These are phyloP conservation scores for Colletotrichum gigasporum DNA, from an alignment of 2,329 filamentous ascomycete genomes.

Conservation along the genomic window DNA sequence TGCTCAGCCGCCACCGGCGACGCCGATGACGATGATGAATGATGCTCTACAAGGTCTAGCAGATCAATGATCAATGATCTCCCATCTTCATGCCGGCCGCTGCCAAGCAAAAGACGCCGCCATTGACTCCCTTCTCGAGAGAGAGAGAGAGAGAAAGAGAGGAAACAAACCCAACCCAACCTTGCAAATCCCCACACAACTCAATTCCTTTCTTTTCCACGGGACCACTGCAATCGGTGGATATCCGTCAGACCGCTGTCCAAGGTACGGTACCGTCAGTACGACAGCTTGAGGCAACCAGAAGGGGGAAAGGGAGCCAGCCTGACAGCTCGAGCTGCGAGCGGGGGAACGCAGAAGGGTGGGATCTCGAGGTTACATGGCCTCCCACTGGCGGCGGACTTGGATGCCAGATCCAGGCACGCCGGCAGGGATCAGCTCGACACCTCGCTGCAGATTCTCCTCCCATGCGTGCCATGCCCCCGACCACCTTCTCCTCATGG, in stretches of 20 bases:
- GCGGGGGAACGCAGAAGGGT: constrained; percentile 7
- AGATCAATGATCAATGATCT: too few relatives aligned
- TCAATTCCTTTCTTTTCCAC: background rate
- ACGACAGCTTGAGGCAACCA: too few relatives aligned
- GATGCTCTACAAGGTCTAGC: too few relatives aligned
- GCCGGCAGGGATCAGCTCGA: constrained; percentile 19
- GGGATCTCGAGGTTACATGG: constrained; percentile 25
- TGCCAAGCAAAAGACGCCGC: too few relatives aligned
- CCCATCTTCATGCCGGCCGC: too few relatives aligned
- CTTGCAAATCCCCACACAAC: background rate
- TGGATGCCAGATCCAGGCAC: constrained; percentile 26
- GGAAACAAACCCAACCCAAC: background rate
- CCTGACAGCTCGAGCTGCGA: background rate
- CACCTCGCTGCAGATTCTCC: background rate
- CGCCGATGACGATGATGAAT: background rate
- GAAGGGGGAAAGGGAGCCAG: too few relatives aligned
- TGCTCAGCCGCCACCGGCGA: background rate
- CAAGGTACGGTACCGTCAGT: too few relatives aligned
- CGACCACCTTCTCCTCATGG: constrained; percentile 17
- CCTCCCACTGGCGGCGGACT: constrained; percentile 25
- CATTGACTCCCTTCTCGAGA: too few relatives aligned
- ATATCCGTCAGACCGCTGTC: constrained; percentile 4
- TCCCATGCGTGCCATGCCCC: background rate
- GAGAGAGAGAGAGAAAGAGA: background rate
- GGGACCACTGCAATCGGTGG: background rate